These are phyloP conservation scores for Yamadazyma sp. DNA, from an alignment of 1,139 yeast genomes.

Conservation along the genomic window DNA sequence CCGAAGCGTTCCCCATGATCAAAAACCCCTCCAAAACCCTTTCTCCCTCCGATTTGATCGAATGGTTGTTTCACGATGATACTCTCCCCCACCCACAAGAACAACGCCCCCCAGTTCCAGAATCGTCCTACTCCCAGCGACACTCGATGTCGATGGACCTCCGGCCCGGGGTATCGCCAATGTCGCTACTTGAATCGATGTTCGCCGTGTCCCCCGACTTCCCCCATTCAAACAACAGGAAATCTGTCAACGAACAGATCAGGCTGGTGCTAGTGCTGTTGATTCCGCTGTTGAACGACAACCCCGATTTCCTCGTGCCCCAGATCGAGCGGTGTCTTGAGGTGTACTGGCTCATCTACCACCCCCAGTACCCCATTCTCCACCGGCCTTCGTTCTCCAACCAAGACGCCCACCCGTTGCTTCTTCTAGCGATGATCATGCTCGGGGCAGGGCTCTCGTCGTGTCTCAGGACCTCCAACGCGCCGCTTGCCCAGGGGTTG, in stretches of 20 bases:
- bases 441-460: conserved; percentile 46
- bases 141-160: conserved; percentile 7
- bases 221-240: conserved; percentile 26
- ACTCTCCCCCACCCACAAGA: conserved; percentile 6
- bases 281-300: conserved; percentile 33
- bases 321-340: conserved; percentile 29
- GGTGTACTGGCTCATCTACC: conserved; percentile 56
- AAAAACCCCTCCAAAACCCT: neutral
- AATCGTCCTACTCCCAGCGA: neutral
- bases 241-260: conserved; percentile 24
- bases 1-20: no score
- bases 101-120: no score
- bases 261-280: conserved; percentile 27
- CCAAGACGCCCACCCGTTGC: conserved; percentile 49
- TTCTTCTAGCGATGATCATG: conserved; percentile 57
- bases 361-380: conserved; percentile 59
- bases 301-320: conserved; percentile 25
- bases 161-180: conserved; percentile 21
- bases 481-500: conserved; percentile 8
- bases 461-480: conserved; percentile 18
- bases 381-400: conserved; percentile 63
- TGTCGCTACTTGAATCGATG: conserved; percentile 30
- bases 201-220: conserved; percentile 32
- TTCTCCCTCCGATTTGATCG: conserved; percentile 30
- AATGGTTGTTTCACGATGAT: conserved; percentile 31